Evolutionary conservation across 2,329 filamentous ascomycete species (phyloP).

Genomic region (Coniella vitis): DNA sequence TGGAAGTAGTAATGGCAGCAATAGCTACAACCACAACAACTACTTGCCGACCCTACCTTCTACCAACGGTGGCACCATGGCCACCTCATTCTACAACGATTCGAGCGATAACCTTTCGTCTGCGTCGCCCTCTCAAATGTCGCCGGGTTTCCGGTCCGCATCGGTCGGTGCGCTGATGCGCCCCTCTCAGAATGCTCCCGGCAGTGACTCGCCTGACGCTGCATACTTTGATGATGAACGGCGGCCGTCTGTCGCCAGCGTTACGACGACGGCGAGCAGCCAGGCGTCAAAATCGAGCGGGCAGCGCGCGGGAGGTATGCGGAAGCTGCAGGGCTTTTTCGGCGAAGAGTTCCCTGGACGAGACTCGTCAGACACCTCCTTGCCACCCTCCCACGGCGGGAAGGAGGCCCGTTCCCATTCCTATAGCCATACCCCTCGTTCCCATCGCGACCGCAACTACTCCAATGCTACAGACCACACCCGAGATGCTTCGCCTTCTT

Average conservation of each 20-base stretch:
- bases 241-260: constrained; percentile 80
- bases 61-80: constrained; percentile 28
- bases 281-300: constrained; percentile 70
- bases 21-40: constrained; percentile 14
- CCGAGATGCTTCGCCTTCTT: constrained; percentile 66
- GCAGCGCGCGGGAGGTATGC: constrained; percentile 59
- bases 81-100: constrained; percentile 65
- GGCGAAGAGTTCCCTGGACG: constrained; percentile 76
- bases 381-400: constrained; percentile 42
- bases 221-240: constrained; percentile 64
- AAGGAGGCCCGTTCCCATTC: constrained; percentile 59
- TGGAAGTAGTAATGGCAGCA: constrained; percentile 25
- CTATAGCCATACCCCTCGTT: constrained; percentile 48
- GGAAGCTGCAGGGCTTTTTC: constrained; percentile 86
- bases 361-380: constrained; percentile 67
- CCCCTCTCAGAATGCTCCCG: constrained; percentile 36
- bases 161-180: constrained; percentile 21
- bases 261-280: constrained; percentile 75
- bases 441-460: constrained; percentile 70
- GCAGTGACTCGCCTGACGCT: constrained; percentile 54
- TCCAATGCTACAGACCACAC: constrained; percentile 70
- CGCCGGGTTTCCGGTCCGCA: constrained; percentile 59
- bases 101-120: constrained; percentile 62
- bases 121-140: constrained; percentile 51
- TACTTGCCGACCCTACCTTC: constrained; percentile 28